Evolutionary conservation across 176 grass and related monocot species (phyloP), one percentile per base, ranked within the genome.

Genomic region (Miscanthus lutarioriparius): DNA sequence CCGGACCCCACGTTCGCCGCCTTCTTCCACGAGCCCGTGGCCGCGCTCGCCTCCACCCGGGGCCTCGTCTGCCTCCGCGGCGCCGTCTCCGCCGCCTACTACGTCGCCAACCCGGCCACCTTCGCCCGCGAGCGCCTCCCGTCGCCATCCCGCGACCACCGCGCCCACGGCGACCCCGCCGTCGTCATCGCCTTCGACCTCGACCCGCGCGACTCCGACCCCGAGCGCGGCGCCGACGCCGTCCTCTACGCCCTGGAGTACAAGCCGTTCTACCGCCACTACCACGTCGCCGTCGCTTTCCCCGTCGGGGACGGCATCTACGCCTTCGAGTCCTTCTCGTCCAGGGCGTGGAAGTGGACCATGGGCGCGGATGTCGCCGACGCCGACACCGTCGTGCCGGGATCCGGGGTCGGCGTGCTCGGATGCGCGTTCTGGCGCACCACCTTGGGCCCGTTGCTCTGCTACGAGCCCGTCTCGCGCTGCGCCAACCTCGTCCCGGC

Each of bases 381-480:
- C 33, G 87, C 70, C 17, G 79, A 82, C 66, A 8, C 4, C 9
- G 70, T 94, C 16, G 10, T 82, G 1, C 1, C 87, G 1, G 0
- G 3, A 0, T 90, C 94, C 0, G 91, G 91, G 0, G 89, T 89
- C 1, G 89, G 82, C 7, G 91, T 75, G 0, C 56, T 51, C 1
- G 91, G 87, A 1, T 39, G 76, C 33, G 94, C 89, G 0, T 97
- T 91, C 89, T 97, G 89, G 89, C 89, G 94, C 77, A 97, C 91
- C 40, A 69, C 87, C 20, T 30, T 84, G 7, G 74, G 86, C 13
- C 26, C 14, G 32, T 37, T 97, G 47, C 48, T 97, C 68, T 79
- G 81, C 71, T 91, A 88, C 61, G 48, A 87, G 10, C 89, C 89
- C 7, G 53, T 72, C 17, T 17, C 53, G 0, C 76, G 64, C 61